Evolutionary conservation across 495 filamentous ascomycete species (phyloP), one percentile per base, ranked within the genome.

Genomic region (Xylaria nigripes): DNA sequence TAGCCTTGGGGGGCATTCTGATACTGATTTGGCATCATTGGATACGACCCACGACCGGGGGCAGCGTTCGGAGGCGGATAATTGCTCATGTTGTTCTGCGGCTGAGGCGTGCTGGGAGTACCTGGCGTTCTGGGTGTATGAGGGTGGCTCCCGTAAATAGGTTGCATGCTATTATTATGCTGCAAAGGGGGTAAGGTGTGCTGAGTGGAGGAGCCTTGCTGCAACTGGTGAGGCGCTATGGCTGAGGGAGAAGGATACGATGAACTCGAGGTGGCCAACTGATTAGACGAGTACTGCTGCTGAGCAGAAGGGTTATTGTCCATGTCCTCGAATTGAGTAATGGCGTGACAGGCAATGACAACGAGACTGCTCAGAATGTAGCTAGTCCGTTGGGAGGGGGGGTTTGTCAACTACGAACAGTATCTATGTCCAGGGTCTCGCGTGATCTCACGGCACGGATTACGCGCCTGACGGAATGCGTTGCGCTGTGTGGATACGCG

Each of bases 181-280:
- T 87, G 83, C 50, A 87, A 72, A 32, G 84, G 84, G 41, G 84
- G 84, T 62, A 87, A 74, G n/a, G 83, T 86, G 66, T 87, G 83
- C 59, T 81, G 79, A 23, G 53, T 55, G 38, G 75, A 72, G 32
- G 76, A 73, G 49, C 72, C 68, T 63, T 83, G 76, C 68, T 83
- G 81, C 54, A 76, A 74, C 65, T 82, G 80, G 55, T 82, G 81
- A 61, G 79, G 78, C 45, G 81, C 61, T 58, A 72, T 76, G 50
- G 76, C 78, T 51, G 78, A 78, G n/a, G 77, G 76, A 61, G 77
- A 70, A 23, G 65, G 65, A 54, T 70, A 68, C 29, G 66, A 61
- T 32, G 65, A 59, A 30, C 62, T 59, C 25, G 68, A 61, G 8
- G 67, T 63, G 67, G 58, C 62, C 62, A 70, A 63, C 44, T 48